These are phyloP conservation scores for Elongisporangium undulatum DNA, from an alignment of 352 stramenopile species.

Conservation along the genomic window DNA sequence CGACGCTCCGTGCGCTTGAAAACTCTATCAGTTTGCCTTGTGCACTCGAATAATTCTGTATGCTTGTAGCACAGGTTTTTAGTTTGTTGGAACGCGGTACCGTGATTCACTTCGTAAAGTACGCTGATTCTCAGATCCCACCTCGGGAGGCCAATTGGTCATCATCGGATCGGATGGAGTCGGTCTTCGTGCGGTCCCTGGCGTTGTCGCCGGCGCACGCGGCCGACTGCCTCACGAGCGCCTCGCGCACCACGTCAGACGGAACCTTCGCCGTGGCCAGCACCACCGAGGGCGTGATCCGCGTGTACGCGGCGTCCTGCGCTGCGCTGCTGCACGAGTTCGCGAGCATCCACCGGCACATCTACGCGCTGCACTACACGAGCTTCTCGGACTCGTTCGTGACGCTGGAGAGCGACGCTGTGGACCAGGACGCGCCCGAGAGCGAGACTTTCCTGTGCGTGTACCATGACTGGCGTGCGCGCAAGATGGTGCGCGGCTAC, in stretches of 20 bases:
- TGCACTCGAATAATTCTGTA: no score
- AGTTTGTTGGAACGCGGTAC: no score
- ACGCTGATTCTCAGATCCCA: background rate
- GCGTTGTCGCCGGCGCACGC: conserved; percentile 29
- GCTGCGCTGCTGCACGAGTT: conserved; percentile 80
- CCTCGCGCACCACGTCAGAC: conserved; percentile 56
- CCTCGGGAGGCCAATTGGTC: background rate
- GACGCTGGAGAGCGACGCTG: conserved; percentile 67
- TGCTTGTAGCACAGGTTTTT: no score
- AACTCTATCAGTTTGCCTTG: no score
- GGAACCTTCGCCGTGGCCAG: conserved; percentile 75
- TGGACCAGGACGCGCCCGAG: conserved; percentile 23
- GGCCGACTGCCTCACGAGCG: conserved; percentile 46
- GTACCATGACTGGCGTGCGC: conserved; percentile 85
- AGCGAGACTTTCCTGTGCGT: conserved; percentile 82
- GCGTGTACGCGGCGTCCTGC: conserved; percentile 77
- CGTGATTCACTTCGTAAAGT: background rate
- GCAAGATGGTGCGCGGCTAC: conserved; percentile 76
- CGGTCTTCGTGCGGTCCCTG: conserved; percentile 66
- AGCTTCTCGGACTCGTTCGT: conserved; percentile 85
- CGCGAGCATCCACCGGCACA: conserved; percentile 57
- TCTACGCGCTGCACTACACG: conserved; percentile 78
- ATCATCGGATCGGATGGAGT: conserved; percentile 30
- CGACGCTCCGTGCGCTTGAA: no score
- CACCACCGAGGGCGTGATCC: conserved; percentile 56